Evolutionary conservation across 148 eudicot species (phyloP).

Genomic region (Camellia lanceoleosa): DNA sequence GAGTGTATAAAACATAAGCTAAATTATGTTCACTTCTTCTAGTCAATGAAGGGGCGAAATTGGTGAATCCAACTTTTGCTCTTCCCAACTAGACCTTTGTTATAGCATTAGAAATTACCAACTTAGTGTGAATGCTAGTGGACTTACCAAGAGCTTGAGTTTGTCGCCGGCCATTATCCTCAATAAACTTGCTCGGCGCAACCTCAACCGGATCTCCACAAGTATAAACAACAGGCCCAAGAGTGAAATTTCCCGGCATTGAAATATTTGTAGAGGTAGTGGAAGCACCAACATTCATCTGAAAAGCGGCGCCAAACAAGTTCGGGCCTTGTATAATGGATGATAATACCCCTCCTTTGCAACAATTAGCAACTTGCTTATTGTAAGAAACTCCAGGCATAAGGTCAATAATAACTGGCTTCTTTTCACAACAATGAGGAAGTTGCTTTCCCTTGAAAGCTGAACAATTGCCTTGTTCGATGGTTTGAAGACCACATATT

Average conservation of each 20-base stretch:
- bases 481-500: constrained; percentile 64
- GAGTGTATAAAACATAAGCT: too few relatives aligned
- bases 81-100: too few relatives aligned
- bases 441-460: constrained; percentile 32
- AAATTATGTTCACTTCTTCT: too few relatives aligned
- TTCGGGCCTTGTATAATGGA: constrained; percentile 53
- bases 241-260: constrained; percentile 25
- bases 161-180: constrained; percentile 65
- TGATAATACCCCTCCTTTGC: constrained; percentile 63
- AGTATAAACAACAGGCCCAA: constrained; percentile 65
- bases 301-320: constrained; percentile 43
- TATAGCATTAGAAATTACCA: too few relatives aligned
- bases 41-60: too few relatives aligned
- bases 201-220: constrained; percentile 55
- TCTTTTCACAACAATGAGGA: constrained; percentile 69
- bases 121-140: too few relatives aligned
- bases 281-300: constrained; percentile 48
- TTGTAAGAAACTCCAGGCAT: constrained; percentile 50
- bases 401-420: constrained; percentile 68
- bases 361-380: constrained; percentile 61
- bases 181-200: constrained; percentile 50
- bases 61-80: too few relatives aligned
- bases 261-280: not conserved
- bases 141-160: constrained; percentile 66
- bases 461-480: constrained; percentile 74